Evolutionary conservation across 768 basidiomycete species (phyloP).

Genomic region (Lepiota brunneoincarnata): DNA sequence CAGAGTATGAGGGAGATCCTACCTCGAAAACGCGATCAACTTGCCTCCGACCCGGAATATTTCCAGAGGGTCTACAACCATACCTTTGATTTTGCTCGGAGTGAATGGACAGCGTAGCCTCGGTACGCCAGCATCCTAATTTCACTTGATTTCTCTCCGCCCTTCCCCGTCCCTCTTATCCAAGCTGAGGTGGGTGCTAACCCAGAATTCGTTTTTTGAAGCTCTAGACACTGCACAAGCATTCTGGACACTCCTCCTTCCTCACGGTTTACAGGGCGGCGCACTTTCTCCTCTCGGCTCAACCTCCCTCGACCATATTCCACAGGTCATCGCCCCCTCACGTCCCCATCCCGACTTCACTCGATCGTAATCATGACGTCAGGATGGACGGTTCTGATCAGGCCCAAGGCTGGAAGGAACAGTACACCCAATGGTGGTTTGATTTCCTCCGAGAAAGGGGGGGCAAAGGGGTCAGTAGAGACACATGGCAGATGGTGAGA

Average conservation of each 20-base stretch:
- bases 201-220: conserved; percentile 23
- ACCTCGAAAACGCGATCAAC: conserved; percentile 50
- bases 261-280: conserved; percentile 65
- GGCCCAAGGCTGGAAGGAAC: conserved; percentile 56
- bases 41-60: conserved; percentile 63
- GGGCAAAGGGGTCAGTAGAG: conserved; percentile 79
- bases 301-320: conserved; percentile 32
- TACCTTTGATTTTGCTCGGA: conserved; percentile 78
- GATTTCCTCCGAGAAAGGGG: conserved; percentile 68
- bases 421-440: conserved; percentile 73
- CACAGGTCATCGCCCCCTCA: too few species aligned
- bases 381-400: conserved; percentile 37
- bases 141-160: background rate
- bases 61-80: conserved; percentile 78
- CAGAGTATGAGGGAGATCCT: conserved; percentile 57
- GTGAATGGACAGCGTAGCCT: conserved; percentile 80
- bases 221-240: conserved; percentile 69
- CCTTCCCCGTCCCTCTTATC: background rate
- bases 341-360: conserved; percentile 11
- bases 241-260: conserved; percentile 77
- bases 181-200: background rate
- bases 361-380: conserved; percentile 42
- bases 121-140: conserved; percentile 38
- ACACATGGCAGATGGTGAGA: conserved; percentile 85
- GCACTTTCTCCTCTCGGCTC: conserved; percentile 46